Percentiles rank a stretch among this genome's conserved stretches.
These are phyloP conservation scores for Talaromyces verruculosus DNA, from an alignment of 2,329 filamentous ascomycete genomes.

Conservation along the genomic window DNA sequence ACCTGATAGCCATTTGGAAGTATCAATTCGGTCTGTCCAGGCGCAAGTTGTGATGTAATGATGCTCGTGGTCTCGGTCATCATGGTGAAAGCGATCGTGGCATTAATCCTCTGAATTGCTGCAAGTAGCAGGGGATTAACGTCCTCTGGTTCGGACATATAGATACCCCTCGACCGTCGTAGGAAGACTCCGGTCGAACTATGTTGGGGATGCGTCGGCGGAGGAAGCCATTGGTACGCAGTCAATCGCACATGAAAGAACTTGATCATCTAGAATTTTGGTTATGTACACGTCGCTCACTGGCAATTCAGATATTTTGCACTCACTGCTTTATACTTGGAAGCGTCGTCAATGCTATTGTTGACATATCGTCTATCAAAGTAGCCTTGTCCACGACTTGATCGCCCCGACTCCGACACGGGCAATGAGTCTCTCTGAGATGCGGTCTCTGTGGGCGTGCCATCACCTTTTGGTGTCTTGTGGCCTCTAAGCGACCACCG, in stretches of 20 bases:
- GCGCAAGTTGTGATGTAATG: slow-evolving; percentile 45
- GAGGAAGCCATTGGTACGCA: slow-evolving; percentile 30
- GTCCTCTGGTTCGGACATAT: slow-evolving; percentile 44
- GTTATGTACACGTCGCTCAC: not conserved
- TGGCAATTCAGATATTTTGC: not conserved
- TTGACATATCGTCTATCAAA: slow-evolving; percentile 7
- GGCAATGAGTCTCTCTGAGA: slow-evolving; percentile 16
- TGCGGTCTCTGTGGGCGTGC: not conserved
- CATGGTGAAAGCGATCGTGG: slow-evolving; percentile 52
- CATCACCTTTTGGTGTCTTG: slow-evolving; percentile 2
- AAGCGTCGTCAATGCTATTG: slow-evolving; percentile 28
- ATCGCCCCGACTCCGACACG: slow-evolving; percentile 7
- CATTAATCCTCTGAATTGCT: slow-evolving; percentile 49
- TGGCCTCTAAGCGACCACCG: slow-evolving; percentile 12
- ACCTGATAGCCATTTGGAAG: slow-evolving; percentile 46
- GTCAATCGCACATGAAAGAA: slow-evolving; percentile 31
- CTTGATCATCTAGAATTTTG: slow-evolving; percentile 29
- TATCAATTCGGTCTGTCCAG: slow-evolving; percentile 46
- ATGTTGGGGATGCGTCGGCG: slow-evolving; percentile 12
- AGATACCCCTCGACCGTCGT: slow-evolving; percentile 42
- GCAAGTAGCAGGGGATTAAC: slow-evolving; percentile 42
- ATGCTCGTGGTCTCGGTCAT: slow-evolving; percentile 49
- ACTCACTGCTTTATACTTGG: slow-evolving; percentile 30
- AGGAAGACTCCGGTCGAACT: slow-evolving; percentile 40
- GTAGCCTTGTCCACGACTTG: slow-evolving; percentile 6